Evolutionary conservation across 331 rosid species (phyloP), one percentile per base, ranked within the genome.

Genomic region (Pyrus hybrid): DNA sequence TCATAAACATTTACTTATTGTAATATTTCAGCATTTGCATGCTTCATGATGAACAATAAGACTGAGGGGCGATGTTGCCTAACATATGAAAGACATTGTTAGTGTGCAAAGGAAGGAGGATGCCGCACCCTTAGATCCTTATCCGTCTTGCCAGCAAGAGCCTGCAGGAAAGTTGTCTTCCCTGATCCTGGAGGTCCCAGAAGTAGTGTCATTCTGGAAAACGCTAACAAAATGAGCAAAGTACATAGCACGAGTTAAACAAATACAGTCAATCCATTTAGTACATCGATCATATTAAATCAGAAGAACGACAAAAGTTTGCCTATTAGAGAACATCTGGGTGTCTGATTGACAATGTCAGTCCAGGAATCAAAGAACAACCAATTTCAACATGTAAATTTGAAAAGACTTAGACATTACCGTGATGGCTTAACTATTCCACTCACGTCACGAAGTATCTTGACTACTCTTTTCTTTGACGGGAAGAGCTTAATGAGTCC

Each of bases 121-220:
- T 11, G 57, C 63, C 68, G 30, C 76, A 88, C 92, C 89, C 88
- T 88, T 73, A 82, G 77, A 77, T 85, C 85, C 72, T 63, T 86
- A 67, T 82, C 86, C 29, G 75, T 62, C 74, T 79, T 84, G 17
- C 82, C 88, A 13, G 93, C 87, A 63, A 88, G 93, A 76, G 93
- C 87, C 67, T 78, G 78, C 62, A 88, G 79, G 53, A 88, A 28
- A 58, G 93, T 88, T 56, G 90, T 88, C 84, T 88, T 88, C 33
- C 90, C 93, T 68, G 93, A 78, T 72, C 87, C 82, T 7, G 89
- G 89, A 68, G 93, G 90, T 28, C 93, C 90, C 68, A 88, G 67
- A 74, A 88, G 88, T 49, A 88, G 71, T 41, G 88, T 82, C 82
- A 86, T 78, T 80, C 90, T 88, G 78, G 26, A 72, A 51, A 60